Percentiles rank a stretch among this genome's conserved stretches.
phyloP scores from a whole-genome alignment of 1,284 basidiomycete species.

The Melampsora larici-populina region DNA sequence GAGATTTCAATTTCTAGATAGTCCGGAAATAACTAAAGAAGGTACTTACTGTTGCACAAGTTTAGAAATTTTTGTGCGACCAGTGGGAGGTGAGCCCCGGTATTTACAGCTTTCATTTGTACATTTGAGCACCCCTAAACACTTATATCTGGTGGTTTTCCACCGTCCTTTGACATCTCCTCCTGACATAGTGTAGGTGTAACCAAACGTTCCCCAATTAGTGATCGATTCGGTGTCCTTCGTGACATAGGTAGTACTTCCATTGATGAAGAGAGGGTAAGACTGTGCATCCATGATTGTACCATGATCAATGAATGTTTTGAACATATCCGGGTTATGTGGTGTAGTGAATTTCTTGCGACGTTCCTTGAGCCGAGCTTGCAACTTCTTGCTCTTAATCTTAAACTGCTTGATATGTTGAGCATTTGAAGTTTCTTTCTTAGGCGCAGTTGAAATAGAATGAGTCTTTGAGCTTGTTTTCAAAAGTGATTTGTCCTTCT shows the following conservation, averaged over 20 bases:
- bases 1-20: not conserved
- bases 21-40: not conserved
- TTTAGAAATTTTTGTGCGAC: not conserved
- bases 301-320: not conserved
- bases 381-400: no score
- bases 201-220: not conserved
- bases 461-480: no score
- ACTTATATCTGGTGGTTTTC: not conserved
- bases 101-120: not conserved
- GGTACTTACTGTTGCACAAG: no score
- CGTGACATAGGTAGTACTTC: not conserved
- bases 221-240: not conserved
- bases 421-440: no score
- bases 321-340: no score
- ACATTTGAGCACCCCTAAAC: no score
- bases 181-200: not conserved
- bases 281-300: not conserved
- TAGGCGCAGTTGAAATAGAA: no score
- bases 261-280: constrained; percentile 7
- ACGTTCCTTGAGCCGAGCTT: no score
- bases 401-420: no score
- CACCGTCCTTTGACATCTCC: not conserved
- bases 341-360: no score
- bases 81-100: not conserved
- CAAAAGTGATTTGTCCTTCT: no score